Evolutionary conservation across 768 basidiomycete genomes (phyloP).

Genomic region (Boletellus ananas): DNA sequence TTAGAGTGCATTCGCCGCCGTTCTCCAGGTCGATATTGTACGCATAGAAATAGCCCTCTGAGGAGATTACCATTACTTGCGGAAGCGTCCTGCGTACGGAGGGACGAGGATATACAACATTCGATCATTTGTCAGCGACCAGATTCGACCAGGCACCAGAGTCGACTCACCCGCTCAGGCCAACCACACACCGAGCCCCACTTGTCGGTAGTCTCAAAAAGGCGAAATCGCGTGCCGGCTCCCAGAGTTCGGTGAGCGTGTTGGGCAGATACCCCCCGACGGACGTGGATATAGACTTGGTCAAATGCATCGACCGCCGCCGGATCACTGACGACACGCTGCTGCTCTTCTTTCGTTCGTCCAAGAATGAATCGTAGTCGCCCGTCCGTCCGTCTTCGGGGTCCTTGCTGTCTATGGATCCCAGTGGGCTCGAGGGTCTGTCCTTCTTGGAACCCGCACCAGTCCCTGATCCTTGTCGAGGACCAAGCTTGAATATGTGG

Average conservation of each 20-base stretch:
- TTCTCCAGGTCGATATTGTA: constrained; percentile 95
- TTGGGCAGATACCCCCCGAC: constrained; percentile 85
- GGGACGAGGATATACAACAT: neutral
- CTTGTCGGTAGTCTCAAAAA: constrained; percentile 77
- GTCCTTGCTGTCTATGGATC: constrained; percentile 61
- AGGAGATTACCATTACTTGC: constrained; percentile 95
- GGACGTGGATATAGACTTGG: constrained; percentile 70
- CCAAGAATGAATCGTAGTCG: constrained; percentile 84
- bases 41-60: constrained; percentile 92
- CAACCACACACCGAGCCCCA: constrained; percentile 83
- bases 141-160: neutral
- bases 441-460: constrained; percentile 20
- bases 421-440: constrained; percentile 54
- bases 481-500: constrained; percentile 87
- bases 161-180: constrained; percentile 74
- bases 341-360: constrained; percentile 60
- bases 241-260: constrained; percentile 94
- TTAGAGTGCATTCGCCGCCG: constrained; percentile 90
- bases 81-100: constrained; percentile 68
- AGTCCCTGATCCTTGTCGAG: constrained; percentile 26
- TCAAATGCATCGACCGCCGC: constrained; percentile 68
- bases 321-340: constrained; percentile 63
- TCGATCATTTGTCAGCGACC: neutral
- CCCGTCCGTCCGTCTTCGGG: constrained; percentile 53
- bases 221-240: constrained; percentile 92